Evolutionary conservation across 2,329 filamentous ascomycete genomes (phyloP).

Genomic region (Fusarium coffeatum): DNA sequence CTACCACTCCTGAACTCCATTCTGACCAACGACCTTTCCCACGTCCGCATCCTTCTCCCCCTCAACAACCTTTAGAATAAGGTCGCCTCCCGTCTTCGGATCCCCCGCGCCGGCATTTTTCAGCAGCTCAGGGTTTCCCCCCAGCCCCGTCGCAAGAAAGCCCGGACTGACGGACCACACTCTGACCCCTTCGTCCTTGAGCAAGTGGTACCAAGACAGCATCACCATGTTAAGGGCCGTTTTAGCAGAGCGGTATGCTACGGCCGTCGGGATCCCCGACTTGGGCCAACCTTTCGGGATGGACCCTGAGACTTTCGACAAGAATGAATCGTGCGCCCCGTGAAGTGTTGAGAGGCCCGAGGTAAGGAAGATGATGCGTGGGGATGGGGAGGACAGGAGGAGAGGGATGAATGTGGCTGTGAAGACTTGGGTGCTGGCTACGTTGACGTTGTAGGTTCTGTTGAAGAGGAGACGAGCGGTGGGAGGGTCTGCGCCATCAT

Average conservation of each 20-base stretch:
- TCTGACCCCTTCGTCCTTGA: constrained; percentile 63
- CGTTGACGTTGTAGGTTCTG: constrained; percentile 62
- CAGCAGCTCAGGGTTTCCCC: constrained; percentile 47
- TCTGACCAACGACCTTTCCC: constrained; percentile 52
- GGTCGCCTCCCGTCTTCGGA: constrained; percentile 51
- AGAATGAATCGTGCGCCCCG: constrained; percentile 45
- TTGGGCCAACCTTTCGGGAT: constrained; percentile 62
- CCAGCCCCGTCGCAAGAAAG: constrained; percentile 60
- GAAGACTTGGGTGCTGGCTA: constrained; percentile 58
- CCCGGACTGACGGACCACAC: constrained; percentile 62
- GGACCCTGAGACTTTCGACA: constrained; percentile 39
- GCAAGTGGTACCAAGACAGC: constrained; percentile 57
- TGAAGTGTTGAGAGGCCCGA: constrained; percentile 56
- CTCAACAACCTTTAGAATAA: constrained; percentile 56
- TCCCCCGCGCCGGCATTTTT: constrained; percentile 52
- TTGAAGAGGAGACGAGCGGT: constrained; percentile 57
- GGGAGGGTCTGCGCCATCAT: constrained; percentile 41
- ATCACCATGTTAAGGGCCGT: constrained; percentile 48
- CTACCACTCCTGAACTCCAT: constrained; percentile 48
- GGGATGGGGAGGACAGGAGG: constrained; percentile 55
- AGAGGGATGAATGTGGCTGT: constrained; percentile 57
- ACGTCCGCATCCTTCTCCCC: constrained; percentile 56
- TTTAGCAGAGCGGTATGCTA: constrained; percentile 45
- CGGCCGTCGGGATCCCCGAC: constrained; percentile 56
- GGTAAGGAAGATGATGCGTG: constrained; percentile 63